Conservation (phyloP, 163 green algal species). For the Chlorella variabilis region DNA sequence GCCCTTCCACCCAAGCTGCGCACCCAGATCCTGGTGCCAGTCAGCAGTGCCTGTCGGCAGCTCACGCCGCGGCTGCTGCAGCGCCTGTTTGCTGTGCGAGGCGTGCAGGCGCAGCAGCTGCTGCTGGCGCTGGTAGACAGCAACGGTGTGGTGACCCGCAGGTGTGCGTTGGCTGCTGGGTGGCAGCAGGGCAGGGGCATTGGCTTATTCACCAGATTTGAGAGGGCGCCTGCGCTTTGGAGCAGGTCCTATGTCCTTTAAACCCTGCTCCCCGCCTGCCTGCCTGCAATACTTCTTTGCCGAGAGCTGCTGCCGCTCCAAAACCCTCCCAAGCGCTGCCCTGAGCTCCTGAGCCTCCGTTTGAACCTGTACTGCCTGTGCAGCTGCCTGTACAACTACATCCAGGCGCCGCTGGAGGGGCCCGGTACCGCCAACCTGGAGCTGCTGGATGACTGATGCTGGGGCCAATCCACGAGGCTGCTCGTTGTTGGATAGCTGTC, state of each 20-base stretch:
- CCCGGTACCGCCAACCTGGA: conserved; percentile 45
- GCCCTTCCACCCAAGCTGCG: not conserved
- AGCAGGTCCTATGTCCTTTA: no score
- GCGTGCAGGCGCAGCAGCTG: conserved; percentile 52
- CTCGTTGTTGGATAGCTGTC: no score
- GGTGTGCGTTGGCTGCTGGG: not conserved
- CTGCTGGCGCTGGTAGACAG: conserved; percentile 51
- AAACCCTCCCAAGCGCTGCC: no score
- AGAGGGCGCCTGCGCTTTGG: no score
- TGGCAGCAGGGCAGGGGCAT: not conserved
- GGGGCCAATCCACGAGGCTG: no score
- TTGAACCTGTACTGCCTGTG: not conserved
- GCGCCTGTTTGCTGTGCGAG: conserved; percentile 40
- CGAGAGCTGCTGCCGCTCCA: no score
- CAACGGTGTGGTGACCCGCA: conserved; percentile 47
- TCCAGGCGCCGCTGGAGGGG: conserved; percentile 46
- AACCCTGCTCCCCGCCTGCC: no score
- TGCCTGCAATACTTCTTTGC: not conserved
- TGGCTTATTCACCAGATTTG: no score
- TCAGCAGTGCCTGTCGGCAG: conserved; percentile 37
- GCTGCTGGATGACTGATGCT: conserved; percentile 42
- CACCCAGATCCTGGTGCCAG: conserved; percentile 46
- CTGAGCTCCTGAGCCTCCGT: no score
- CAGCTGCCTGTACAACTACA: conserved; percentile 44
- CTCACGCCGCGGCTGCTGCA: conserved; percentile 46